Base-by-base conservation (phyloP, 1,284 basidiomycete genomes). In the Apiotrichum sp. region DNA sequence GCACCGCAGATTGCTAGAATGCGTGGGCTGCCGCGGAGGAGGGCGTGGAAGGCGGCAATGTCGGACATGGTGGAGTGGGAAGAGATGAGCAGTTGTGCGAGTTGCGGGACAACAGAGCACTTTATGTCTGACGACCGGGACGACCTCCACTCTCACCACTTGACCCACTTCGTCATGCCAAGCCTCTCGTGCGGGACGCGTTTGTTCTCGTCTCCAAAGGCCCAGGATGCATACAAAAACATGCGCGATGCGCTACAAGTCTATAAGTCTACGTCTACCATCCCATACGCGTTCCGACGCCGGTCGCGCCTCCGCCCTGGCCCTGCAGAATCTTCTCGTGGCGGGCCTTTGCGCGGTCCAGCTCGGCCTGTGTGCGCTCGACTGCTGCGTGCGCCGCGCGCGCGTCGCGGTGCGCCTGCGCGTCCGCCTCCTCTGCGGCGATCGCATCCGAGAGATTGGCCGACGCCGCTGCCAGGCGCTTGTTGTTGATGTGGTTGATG, bases 401-500 rank as follows among this genome's bases (percentile, higher is more conserved):
- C 0, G 34, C 14, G 6, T 38, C 47, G 6, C 11, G 29, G 31
- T 49, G 53, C 6, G 32, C 34, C 3, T 16, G 22, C 1, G 47
- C 33, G 5, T 47, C 45, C 3, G 45, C 51, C 4, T 16, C 35
- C 40, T 53, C 58, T 2, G 11, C 38, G 3, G 32, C 59, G 13
- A 65, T 53, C 3, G 61, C 66, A 13, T 62, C 35, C 34, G 50
- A 48, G 34, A 67, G 45, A 32, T 51, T 57, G 8, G 50, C 45
- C 0, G 50, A 8, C 4, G 67, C 67, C 3, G 52, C 52, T 4
- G 62, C 61, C 4, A 68, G 56, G 14, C 59, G 47, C 46, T 60
- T 61, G 55, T 74, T 74, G 50, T 67, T 70, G 31, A 61, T 48
- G 53, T 70, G 70, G 60, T 73, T 74, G 36, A 69, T 59, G 62